A percentile compares a stretch with the other conserved stretches of the same genome.
These are phyloP conservation scores for Quercus engelmannii DNA, from an alignment of 306 rosid species.

Conservation along the genomic window DNA sequence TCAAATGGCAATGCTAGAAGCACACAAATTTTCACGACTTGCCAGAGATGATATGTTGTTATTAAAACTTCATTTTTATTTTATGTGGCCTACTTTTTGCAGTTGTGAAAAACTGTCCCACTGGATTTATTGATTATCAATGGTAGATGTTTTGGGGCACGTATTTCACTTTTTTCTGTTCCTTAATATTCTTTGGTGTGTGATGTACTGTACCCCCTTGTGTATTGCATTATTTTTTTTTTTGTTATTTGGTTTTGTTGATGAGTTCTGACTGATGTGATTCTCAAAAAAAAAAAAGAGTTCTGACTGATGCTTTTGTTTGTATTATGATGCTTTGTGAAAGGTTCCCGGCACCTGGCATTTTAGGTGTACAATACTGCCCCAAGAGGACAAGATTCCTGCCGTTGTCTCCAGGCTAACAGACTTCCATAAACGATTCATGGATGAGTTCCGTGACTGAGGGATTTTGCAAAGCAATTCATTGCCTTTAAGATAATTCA, in stretches of 20 bases:
- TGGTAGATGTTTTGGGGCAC: no score
- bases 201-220: no score
- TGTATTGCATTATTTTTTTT: neutral
- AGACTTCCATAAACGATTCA: conserved; percentile 72
- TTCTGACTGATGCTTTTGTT: conserved; percentile 10
- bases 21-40: no score
- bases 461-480: neutral
- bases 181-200: neutral
- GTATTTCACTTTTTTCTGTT: neutral
- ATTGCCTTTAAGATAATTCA: neutral
- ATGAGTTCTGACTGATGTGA: conserved; percentile 1
- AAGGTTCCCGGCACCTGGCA: conserved; percentile 98
- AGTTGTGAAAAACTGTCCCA: no score
- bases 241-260: neutral
- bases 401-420: conserved; percentile 69
- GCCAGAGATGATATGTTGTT: no score
- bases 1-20: no score
- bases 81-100: no score
- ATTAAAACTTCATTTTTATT: no score
- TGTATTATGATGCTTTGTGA: conserved; percentile 14
- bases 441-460: conserved; percentile 69
- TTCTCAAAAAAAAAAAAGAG: no score
- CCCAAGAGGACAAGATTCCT: conserved; percentile 96
- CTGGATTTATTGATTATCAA: no score
- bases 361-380: conserved; percentile 92